Evolutionary conservation across 257 asterid genomes (phyloP).

Genomic region (Solanum lignicaule): DNA sequence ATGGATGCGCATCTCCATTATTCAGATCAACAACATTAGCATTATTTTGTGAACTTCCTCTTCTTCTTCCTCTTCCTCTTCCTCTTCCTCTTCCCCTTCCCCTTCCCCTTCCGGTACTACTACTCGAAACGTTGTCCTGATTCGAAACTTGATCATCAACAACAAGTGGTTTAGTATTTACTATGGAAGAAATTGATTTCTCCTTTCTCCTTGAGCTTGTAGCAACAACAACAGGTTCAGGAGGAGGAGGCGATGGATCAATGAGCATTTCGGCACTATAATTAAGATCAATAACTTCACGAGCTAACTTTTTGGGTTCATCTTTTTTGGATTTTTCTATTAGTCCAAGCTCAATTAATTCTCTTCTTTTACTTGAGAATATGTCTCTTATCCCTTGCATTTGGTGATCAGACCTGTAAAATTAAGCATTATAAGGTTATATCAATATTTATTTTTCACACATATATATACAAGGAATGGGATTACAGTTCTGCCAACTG

Average conservation of each 20-base stretch:
- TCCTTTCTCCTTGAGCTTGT: not conserved
- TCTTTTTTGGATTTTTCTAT: not conserved
- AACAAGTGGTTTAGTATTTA: not conserved
- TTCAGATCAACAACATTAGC: not conserved
- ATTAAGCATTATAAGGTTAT: not conserved
- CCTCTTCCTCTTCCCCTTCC: not conserved
- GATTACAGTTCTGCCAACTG: too few relatives aligned
- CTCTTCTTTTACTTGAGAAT: not conserved
- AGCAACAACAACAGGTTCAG: not conserved
- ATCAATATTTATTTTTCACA: not conserved
- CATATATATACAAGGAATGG: not conserved
- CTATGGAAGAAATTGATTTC: conserved; percentile 2
- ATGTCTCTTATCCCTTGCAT: not conserved
- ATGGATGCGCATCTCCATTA: not conserved
- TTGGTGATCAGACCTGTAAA: conserved; percentile 5
- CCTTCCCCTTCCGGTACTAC: not conserved
- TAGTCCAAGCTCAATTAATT: not conserved
- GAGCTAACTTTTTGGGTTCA: not conserved
- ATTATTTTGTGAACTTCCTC: not conserved
- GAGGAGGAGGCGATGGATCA: not conserved
- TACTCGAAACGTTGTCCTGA: not conserved
- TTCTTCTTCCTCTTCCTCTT: not conserved
- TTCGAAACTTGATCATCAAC: not conserved
- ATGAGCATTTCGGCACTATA: not conserved
- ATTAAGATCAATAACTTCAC: not conserved